Evolutionary conservation across 345 rosid species (phyloP).

Genomic region (Adansonia digitata): DNA sequence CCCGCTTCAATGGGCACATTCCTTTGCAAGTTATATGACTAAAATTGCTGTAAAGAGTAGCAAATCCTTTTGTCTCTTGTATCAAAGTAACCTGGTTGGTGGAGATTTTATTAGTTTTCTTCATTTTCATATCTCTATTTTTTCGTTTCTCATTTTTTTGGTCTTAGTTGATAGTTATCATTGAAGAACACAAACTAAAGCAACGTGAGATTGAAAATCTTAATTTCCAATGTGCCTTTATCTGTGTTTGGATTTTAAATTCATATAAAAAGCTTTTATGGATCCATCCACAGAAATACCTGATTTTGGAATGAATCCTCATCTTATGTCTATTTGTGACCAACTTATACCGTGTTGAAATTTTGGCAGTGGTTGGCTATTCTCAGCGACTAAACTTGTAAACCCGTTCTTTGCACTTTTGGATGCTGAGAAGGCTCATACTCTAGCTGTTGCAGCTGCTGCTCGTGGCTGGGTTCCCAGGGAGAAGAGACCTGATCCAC

Average conservation of each 20-base stretch:
- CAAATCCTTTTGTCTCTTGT: not conserved
- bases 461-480: conserved; percentile 97
- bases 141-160: not conserved
- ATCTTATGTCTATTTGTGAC: not conserved
- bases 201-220: not conserved
- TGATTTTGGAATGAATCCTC: not conserved
- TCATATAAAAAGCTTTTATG: not conserved
- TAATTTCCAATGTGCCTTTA: not conserved
- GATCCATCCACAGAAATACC: not conserved
- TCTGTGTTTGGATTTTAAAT: not conserved
- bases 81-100: not conserved
- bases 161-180: not conserved
- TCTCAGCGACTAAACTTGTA: conserved; percentile 84
- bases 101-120: not conserved
- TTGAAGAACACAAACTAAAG: not conserved
- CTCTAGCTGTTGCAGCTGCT: conserved; percentile 84
- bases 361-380: conserved; percentile 84
- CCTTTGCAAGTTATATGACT: not conserved
- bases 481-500: conserved; percentile 85
- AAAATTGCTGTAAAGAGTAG: not conserved
- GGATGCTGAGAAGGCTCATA: conserved; percentile 92
- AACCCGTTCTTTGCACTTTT: conserved; percentile 92
- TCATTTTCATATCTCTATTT: not conserved
- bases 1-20: not conserved
- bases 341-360: conserved; percentile 13